Evolutionary conservation across 1,139 yeast species (phyloP), one percentile per base, ranked within the genome.

Genomic region (Nematodospora anomalae): DNA sequence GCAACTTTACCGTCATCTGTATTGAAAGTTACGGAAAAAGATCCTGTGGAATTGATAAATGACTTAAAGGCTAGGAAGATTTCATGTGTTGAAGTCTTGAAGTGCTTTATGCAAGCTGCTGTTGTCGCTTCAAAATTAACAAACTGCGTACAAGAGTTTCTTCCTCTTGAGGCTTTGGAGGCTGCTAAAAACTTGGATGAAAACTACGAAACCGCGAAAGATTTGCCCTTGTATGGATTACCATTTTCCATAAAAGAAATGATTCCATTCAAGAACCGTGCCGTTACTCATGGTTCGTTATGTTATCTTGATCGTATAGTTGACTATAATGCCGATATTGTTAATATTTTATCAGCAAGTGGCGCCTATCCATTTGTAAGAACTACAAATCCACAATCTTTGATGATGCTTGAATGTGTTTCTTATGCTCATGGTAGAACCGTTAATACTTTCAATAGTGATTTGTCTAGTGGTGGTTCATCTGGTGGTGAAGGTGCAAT

Each of bases 351-450:
- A 36, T 34, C 21, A 16, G 43, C 38, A 16, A 40, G 37, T 25
- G 62, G 59, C 5, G 59, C 56, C 3, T 49, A 53, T 24, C 46
- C 50, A 9, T 52, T 46, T 36, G 50, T 65, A 24, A 61, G 81
- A 54, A 76, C 83, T 3, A 69, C 74, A 30, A 67, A 74, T 44
- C 83, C 83, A 8, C 81, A 76, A 55, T 57, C 75, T 8, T 56
- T 78, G 45, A 78, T 79, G 83, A 78, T 72, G 46, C 55, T 74
- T 33, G 80, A 74, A 43, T 69, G 76, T 20, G 60, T 66, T 43
- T 74, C 74, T 52, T 71, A 69, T 53, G 62, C 71, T 45, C 63
- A 59, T 28, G 82, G 81, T 3, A 61, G 77, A 44, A 70, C 80
- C 10, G 64, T 74, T 43, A 79, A 79, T 52, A 76, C 83, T 0